Base-by-base conservation (phyloP, 345 rosid species). In the Eucalyptus curtisii region DNA sequence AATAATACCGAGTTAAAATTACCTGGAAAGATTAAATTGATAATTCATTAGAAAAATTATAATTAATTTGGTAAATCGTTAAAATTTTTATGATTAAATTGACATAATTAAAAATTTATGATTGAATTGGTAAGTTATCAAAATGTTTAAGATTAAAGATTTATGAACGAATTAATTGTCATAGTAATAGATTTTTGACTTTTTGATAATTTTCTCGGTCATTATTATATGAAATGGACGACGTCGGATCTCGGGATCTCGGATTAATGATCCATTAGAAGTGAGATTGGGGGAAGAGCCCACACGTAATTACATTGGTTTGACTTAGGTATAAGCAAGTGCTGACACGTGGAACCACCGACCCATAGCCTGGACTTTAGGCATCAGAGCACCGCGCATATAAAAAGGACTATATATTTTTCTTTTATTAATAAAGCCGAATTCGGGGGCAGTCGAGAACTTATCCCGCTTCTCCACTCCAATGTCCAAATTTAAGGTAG, bases 121-220 rank as follows among this genome's bases (percentile, higher is more conserved):
- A 55, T 9, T 24, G 12, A 55, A 24, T 55, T 4, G 1, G 0
- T 24, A 55, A 55, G 0, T 24, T 24, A 0, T 55, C 5, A 55
- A 24, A 4, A 22, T 0, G 1, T 1, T 55, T 55, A 55, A 0
- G 1, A 20, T 55, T 24, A 55, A 55, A 22, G 30, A 0, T 24
- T 55, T 55, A 55, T 22, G 0, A 55, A 1, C 6, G 0, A 55
- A 55, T 55, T 55, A 22, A 24, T 55, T 9, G 30, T 9, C 30
- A 10, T 20, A 8, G 40, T 20, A 55, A 8, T 55, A 22, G 1
- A 55, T 55, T 55, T 55, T 22, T 0, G 61, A 0, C 61, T 10
- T 24, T 55, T 55, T 55, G 61, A 55, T 13, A 24, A 24, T 10
- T 55, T 22, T 61, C 4, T 25, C 13, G 4, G 13, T 68, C 80